phyloP scores from a whole-genome alignment of 1,139 yeast species.

The Debaryomyces fabryi region DNA sequence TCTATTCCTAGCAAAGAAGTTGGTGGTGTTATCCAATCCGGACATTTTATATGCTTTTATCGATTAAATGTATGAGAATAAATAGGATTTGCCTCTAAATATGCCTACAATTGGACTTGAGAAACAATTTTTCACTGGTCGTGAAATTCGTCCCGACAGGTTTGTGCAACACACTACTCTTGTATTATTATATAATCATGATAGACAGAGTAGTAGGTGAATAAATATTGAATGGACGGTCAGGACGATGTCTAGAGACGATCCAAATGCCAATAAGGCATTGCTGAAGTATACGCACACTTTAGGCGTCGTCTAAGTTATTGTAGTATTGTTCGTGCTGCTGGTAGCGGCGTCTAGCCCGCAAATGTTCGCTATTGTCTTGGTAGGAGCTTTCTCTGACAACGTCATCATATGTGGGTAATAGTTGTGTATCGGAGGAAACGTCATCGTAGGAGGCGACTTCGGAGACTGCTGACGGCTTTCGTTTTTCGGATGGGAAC shows the following conservation, averaged over 20 bases:
- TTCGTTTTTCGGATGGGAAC: constrained; percentile 1
- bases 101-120: neutral
- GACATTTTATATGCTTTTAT: constrained; percentile 13
- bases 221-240: neutral
- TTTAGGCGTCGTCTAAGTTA: constrained; percentile 20
- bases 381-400: constrained; percentile 29
- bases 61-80: neutral
- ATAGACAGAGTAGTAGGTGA: neutral
- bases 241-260: neutral
- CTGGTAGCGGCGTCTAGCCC: constrained; percentile 41
- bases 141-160: constrained; percentile 10
- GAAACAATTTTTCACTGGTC: constrained; percentile 24
- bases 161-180: neutral
- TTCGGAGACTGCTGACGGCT: neutral
- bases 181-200: constrained; percentile 9
- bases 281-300: too few species aligned
- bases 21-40: constrained; percentile 19
- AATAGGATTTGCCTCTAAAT: constrained; percentile 8
- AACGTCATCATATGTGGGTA: constrained; percentile 45
- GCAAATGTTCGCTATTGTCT: constrained; percentile 28
- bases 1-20: constrained; percentile 59
- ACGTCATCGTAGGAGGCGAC: neutral
- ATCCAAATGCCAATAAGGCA: neutral
- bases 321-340: constrained; percentile 40
- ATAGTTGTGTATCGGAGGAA: constrained; percentile 2